phyloP scores from a whole-genome alignment of 1,284 basidiomycete genomes.

The Ceratobasidium sp. region DNA sequence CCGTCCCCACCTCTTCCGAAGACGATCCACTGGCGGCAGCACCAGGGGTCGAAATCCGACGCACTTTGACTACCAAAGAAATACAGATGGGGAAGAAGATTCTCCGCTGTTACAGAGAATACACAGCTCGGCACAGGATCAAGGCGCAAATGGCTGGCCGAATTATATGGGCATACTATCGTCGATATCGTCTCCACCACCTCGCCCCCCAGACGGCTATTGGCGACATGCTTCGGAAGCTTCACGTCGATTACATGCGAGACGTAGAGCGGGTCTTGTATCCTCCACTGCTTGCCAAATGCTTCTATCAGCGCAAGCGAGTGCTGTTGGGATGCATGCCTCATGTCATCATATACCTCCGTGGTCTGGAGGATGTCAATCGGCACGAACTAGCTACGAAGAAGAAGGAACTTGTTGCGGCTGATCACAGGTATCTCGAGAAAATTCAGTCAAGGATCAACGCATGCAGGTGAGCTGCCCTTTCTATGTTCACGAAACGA shows the following conservation, averaged over 20 bases:
- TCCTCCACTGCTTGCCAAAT: not conserved
- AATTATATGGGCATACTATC: conserved; percentile 2
- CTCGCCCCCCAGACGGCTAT: not conserved
- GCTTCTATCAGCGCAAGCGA: not conserved
- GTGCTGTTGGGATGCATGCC: conserved; percentile 20
- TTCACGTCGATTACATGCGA: conserved; percentile 17
- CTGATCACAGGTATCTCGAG: conserved; percentile 16
- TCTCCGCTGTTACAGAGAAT: conserved; percentile 12
- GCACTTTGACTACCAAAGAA: not conserved
- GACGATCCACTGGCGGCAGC: not conserved
- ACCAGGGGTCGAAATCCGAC: not conserved
- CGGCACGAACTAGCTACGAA: not conserved
- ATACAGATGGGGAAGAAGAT: not conserved
- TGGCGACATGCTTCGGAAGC: not conserved
- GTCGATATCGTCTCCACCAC: not conserved
- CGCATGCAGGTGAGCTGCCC: not conserved
- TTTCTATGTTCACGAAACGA: not conserved
- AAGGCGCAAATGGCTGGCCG: not conserved
- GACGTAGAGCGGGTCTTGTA: not conserved
- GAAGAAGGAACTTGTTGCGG: conserved; percentile 3
- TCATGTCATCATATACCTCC: conserved; percentile 1
- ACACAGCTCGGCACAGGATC: conserved; percentile 5
- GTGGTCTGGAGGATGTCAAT: not conserved
- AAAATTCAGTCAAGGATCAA: conserved; percentile 10
- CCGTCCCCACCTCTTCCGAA: not conserved